Evolutionary conservation across 108 stramenopile species (phyloP), one percentile per base, ranked within the genome.

Genomic region (Nannochloropsis granulata): DNA sequence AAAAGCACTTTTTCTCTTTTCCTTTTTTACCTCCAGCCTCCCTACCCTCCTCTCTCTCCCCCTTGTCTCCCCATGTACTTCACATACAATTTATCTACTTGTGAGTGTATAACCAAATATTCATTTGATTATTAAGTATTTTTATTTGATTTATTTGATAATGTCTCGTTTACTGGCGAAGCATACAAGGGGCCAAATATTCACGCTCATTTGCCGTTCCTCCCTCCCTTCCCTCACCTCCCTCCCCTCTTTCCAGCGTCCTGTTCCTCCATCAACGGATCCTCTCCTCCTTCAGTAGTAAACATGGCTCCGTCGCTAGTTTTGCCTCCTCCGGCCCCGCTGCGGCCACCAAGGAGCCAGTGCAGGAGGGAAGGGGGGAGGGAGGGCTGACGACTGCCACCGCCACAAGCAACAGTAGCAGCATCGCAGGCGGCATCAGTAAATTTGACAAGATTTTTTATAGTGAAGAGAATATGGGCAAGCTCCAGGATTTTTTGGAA

Each of bases 371-470:
- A 16, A 11, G 56, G 10, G 56, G n/a, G 16, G 5, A 71, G 56
- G 56, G 56, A 71, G n/a, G 56, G n/a, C 34, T 34, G 34, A 34
- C 5, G 34, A 34, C 34, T 34, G 34, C 34, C 34, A 34, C 34
- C 34, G 5, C 34, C 34, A 34, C 34, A 34, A 34, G 34, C 34
- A 34, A 5, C 34, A 34, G 34, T 34, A 34, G 5, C 34, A 34
- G 34, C 34, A 34, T 1, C 34, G 56, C 21, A 71, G 11, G n/a
- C 56, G 11, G 9, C 11, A 71, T 5, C 7, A 71, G 56, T 71
- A 94, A 93, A 79, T 93, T 94, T 82, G 93, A 93, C 78, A 94
- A 94, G 84, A 88, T 90, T 46, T 93, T 94, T 86, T 83, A 83
- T 25, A 92, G 91, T 44, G 94, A 94, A 81, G 91, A 93, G 24